Percentiles rank a stretch among this genome's conserved stretches.
These are phyloP conservation scores for Talaromyces nanjingensis DNA, from an alignment of 495 filamentous ascomycete genomes.

Conservation along the genomic window DNA sequence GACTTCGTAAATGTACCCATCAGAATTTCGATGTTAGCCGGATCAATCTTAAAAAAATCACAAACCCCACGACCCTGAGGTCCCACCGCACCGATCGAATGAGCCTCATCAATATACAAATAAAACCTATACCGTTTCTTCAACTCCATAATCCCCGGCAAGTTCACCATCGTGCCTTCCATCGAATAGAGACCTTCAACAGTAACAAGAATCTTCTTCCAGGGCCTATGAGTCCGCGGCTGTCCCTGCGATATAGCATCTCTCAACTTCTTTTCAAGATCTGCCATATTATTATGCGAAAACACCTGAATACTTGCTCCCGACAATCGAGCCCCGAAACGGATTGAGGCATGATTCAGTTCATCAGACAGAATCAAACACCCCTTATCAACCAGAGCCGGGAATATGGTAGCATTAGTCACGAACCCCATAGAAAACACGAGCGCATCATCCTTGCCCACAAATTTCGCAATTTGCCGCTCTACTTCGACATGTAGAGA, in stretches of 20 bases:
- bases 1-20: slow-evolving; percentile 95
- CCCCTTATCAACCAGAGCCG: slow-evolving; percentile 74
- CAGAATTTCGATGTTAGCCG: slow-evolving; percentile 76
- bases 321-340: slow-evolving; percentile 76
- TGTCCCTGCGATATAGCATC: slow-evolving; percentile 84
- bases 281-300: slow-evolving; percentile 80
- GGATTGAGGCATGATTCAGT: slow-evolving; percentile 86
- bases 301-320: slow-evolving; percentile 82
- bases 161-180: slow-evolving; percentile 89
- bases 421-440: slow-evolving; percentile 92
- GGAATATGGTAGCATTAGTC: slow-evolving; percentile 79
- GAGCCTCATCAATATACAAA: slow-evolving; percentile 84
- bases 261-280: slow-evolving; percentile 68
- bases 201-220: slow-evolving; percentile 89
- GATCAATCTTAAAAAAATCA: slow-evolving; percentile 80
- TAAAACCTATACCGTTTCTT: slow-evolving; percentile 87
- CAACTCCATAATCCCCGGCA: slow-evolving; percentile 67
- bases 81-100: slow-evolving; percentile 85
- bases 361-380: slow-evolving; percentile 85
- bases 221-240: slow-evolving; percentile 81
- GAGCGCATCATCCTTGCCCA: slow-evolving; percentile 78
- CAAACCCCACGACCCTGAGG: slow-evolving; percentile 77
- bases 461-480: slow-evolving; percentile 71
- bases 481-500: slow-evolving; percentile 77
- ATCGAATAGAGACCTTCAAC: slow-evolving; percentile 91